These are phyloP conservation scores for Eucalyptus erythrocorys DNA, from an alignment of 345 rosid genomes.

Conservation along the genomic window DNA sequence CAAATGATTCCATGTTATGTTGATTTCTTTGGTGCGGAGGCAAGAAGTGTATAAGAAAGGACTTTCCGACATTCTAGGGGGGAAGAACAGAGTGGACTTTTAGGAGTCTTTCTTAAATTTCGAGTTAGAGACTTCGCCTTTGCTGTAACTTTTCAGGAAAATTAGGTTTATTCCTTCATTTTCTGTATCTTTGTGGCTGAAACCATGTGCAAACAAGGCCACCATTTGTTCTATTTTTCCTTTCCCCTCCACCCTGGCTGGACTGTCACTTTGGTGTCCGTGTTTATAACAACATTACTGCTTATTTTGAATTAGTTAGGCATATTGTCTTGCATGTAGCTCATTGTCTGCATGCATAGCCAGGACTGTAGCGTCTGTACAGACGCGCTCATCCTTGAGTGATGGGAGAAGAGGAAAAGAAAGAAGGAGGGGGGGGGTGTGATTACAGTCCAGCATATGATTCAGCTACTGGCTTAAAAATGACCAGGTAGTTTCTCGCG, in stretches of 20 bases:
- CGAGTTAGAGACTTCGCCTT: background rate
- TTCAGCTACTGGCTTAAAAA: background rate
- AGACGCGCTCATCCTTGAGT: background rate
- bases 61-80: background rate
- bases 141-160: background rate
- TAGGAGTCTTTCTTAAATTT: background rate
- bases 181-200: background rate
- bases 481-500: background rate
- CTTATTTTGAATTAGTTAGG: background rate
- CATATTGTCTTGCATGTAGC: background rate
- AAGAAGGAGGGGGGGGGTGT: accelerated
- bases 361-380: background rate
- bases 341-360: background rate
- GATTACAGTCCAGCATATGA: background rate
- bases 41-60: background rate
- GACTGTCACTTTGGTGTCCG: background rate
- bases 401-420: background rate
- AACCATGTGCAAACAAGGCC: background rate
- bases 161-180: background rate
- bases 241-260: background rate
- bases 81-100: background rate
- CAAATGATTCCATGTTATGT: background rate
- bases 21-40: background rate
- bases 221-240: background rate
- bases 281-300: background rate